Percentiles rank a stretch among this genome's conserved stretches.
Conservation (phyloP, 352 stramenopile species). For the Pythium phragmiticola region DNA sequence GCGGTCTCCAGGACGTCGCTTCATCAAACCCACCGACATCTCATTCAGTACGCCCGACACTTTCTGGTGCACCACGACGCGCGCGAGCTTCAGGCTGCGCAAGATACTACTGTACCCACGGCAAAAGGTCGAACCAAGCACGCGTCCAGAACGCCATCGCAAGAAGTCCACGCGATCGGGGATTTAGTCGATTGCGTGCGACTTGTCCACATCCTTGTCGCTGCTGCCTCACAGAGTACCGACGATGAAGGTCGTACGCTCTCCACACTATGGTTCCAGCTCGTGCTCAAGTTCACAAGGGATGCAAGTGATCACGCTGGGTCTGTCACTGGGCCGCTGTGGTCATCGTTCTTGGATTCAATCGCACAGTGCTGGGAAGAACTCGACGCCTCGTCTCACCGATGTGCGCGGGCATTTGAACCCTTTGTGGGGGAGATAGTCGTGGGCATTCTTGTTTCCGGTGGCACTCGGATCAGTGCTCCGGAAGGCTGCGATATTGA, state of each 20-base stretch:
- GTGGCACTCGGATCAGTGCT: slow-evolving; percentile 12
- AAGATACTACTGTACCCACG: too few species aligned
- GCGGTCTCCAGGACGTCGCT: not conserved
- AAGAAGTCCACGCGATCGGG: not conserved
- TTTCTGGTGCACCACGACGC: slow-evolving; percentile 3
- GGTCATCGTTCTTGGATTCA: slow-evolving; percentile 21
- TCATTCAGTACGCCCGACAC: not conserved
- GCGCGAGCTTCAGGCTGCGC: not conserved
- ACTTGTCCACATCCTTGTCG: not conserved
- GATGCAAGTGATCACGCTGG: not conserved
- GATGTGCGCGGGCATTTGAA: not conserved
- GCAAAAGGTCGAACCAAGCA: not conserved
- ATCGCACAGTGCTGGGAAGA: slow-evolving; percentile 22
- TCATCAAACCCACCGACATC: not conserved
- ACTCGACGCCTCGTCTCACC: not conserved
- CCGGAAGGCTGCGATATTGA: not conserved
- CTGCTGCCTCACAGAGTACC: not conserved
- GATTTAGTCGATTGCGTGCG: slow-evolving; percentile 2
- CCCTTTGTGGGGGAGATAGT: slow-evolving; percentile 17
- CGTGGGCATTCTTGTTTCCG: slow-evolving; percentile 9
- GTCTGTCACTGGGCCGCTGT: not conserved
- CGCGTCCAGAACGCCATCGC: not conserved
- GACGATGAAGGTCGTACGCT: not conserved
- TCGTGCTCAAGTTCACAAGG: slow-evolving; percentile 1
- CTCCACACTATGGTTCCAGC: slow-evolving; percentile 18